Base-by-base conservation (phyloP, 805 yeast species). In the Hermanozyma aechmeae region DNA sequence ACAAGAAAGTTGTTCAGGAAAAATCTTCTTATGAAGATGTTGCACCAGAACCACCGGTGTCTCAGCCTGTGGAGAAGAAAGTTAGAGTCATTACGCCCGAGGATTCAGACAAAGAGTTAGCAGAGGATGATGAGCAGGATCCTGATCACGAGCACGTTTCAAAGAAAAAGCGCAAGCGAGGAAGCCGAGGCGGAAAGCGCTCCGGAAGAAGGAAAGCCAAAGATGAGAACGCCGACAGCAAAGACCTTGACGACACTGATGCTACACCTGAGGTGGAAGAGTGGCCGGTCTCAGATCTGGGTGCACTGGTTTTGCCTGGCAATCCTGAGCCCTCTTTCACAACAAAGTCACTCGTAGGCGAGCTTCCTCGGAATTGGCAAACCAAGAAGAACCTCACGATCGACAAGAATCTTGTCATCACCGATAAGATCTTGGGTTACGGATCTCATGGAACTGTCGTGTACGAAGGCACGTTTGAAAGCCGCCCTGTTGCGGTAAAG, bases 381-480 rank as follows among this genome's bases (percentile, higher is more conserved):
- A n/a, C n/a, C n/a, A n/a, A n/a, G 23, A 52, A 48, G 38, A 57
- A 49, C 34, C 53, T 63, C 13, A 65, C 60, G 33, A 58, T 58
- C 22, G 59, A 68, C 29, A 72, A 66, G 29, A 75, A 70, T 32
- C 53, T 84, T 37, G 59, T 66, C 0, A 71, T 89, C 3, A 73
- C 93, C 0, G 80, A 80, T 37, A 73, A 68, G 16, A 69, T 86
- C n/a, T 57, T 92, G 28, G 98, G 98, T 1, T 85, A 84, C 50
- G 98, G 98, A 1, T 84, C 96, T 1, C 95, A 87, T 43, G 98
- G 98, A 16, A 92, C 98, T 0, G 85, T 89, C 16, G 98, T 92
- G 1, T 85, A 76, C 48, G 75, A 79, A 48, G 98, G 98, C 1
- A 70, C 73, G 4, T 92, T 87, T 57, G 96, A 89, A 48, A 79